Evolutionary conservation across 1,139 yeast species (phyloP).

Genomic region (Blastobotrys elegans): DNA sequence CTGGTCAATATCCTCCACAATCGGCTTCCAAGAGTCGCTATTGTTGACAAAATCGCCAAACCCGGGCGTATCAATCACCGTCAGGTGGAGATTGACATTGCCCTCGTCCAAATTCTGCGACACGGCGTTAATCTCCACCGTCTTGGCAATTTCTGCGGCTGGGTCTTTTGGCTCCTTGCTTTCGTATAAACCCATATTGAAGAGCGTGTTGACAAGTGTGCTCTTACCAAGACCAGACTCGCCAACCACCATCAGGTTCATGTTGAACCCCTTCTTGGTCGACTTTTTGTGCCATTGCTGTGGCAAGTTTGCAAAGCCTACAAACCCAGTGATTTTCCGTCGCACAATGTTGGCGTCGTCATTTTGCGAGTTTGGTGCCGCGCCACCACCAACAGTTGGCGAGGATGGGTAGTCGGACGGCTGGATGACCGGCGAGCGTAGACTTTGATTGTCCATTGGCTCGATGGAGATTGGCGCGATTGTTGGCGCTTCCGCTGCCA

Average conservation of each 20-base stretch:
- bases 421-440: conserved; percentile 22
- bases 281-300: conserved; percentile 98
- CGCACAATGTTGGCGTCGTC: conserved; percentile 49
- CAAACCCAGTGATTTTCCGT: conserved; percentile 84
- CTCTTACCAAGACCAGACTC: conserved; percentile 93
- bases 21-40: conserved; percentile 87
- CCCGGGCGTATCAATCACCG: conserved; percentile 88
- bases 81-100: conserved; percentile 81
- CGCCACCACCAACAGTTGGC: too few relatives aligned
- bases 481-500: conserved; percentile 23
- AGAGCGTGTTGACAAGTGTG: conserved; percentile 85
- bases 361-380: neutral
- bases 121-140: conserved; percentile 63
- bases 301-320: conserved; percentile 96
- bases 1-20: conserved; percentile 80
- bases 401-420: conserved; percentile 15
- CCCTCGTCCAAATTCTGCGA: conserved; percentile 82
- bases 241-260: conserved; percentile 75
- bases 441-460: conserved; percentile 18
- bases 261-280: conserved; percentile 86
- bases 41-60: conserved; percentile 92
- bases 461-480: conserved; percentile 26
- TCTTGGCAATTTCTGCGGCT: conserved; percentile 35
- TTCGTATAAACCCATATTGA: conserved; percentile 67
- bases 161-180: conserved; percentile 34